phyloP scores from a whole-genome alignment of 2,329 filamentous ascomycete genomes.

The Reticulascus tulasneorum region DNA sequence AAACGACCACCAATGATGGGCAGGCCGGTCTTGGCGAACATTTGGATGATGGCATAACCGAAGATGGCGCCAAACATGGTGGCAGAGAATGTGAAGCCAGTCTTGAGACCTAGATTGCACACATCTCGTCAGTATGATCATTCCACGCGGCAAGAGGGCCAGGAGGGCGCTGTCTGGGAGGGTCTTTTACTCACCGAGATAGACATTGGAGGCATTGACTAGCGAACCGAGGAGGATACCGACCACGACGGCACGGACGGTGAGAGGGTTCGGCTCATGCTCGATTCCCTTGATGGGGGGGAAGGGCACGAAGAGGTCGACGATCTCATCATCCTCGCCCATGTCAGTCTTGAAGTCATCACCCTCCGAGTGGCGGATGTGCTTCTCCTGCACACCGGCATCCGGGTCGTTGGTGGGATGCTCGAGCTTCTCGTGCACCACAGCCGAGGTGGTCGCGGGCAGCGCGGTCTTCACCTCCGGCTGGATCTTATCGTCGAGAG shows the following conservation, averaged over 20 bases:
- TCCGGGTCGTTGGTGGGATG: constrained; percentile 6
- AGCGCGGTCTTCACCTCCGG: no score
- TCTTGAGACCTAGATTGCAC: constrained; percentile 41
- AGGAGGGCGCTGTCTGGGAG: not conserved
- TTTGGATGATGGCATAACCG: constrained; percentile 53
- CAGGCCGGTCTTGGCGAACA: constrained; percentile 44
- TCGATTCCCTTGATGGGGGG: constrained; percentile 34
- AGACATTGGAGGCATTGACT: constrained; percentile 60
- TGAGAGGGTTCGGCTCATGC: constrained; percentile 46
- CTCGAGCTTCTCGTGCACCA: no score
- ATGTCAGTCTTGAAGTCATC: constrained; percentile 12
- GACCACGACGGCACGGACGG: constrained; percentile 49
- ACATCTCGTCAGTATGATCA: not conserved
- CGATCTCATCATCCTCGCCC: constrained; percentile 23
- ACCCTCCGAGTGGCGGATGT: constrained; percentile 5
- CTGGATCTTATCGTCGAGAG: no score
- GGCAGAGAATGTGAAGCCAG: constrained; percentile 45
- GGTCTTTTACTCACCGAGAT: constrained; percentile 41
- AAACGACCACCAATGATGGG: constrained; percentile 51
- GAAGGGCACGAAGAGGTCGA: constrained; percentile 36
- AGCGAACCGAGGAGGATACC: constrained; percentile 54
- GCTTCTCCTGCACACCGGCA: constrained; percentile 7
- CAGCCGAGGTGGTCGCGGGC: no score
- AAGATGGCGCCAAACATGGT: constrained; percentile 52
- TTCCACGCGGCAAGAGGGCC: not conserved